Evolutionary conservation across 73 alveolate species (phyloP).

Genomic region (Strombidium stylifer): DNA sequence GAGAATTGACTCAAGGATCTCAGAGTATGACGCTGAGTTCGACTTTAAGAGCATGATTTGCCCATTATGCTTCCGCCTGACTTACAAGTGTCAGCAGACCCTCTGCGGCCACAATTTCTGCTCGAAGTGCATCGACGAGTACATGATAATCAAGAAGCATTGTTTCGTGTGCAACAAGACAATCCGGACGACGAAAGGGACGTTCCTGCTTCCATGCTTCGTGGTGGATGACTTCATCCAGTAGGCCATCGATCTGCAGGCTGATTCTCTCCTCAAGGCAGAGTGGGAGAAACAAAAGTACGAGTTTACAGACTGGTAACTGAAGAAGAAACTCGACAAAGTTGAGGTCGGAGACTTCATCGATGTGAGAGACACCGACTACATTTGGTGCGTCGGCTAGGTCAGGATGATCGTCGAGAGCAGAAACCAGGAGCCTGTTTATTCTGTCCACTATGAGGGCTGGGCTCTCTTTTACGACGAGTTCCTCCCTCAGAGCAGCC

Average conservation of each 20-base stretch:
- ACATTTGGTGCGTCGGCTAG: constrained; percentile 69
- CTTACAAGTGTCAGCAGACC: constrained; percentile 46
- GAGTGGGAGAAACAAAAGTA: constrained; percentile 15
- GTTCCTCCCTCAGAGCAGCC: constrained; percentile 44
- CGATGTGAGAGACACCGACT: constrained; percentile 72
- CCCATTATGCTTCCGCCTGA: constrained; percentile 53
- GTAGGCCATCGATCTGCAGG: neutral
- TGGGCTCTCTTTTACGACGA: constrained; percentile 78
- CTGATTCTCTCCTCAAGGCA: constrained; percentile 7
- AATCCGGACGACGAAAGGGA: constrained; percentile 31
- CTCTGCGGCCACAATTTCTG: constrained; percentile 77
- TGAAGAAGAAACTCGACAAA: constrained; percentile 19
- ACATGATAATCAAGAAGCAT: constrained; percentile 41
- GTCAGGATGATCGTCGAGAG: constrained; percentile 37
- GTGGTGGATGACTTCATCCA: constrained; percentile 42
- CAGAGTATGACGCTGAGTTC: too few species aligned
- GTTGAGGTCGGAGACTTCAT: constrained; percentile 31
- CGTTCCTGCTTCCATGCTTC: constrained; percentile 22
- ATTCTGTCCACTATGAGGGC: constrained; percentile 56
- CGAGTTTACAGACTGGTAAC: constrained; percentile 32
- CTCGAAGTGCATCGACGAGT: constrained; percentile 64
- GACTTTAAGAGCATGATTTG: constrained; percentile 51
- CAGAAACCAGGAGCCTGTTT: neutral
- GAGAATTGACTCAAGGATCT: too few species aligned
- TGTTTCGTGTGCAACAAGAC: constrained; percentile 62